phyloP scores from a whole-genome alignment of 108 stramenopile genomes.

The Nannochloropsis gaditana region DNA sequence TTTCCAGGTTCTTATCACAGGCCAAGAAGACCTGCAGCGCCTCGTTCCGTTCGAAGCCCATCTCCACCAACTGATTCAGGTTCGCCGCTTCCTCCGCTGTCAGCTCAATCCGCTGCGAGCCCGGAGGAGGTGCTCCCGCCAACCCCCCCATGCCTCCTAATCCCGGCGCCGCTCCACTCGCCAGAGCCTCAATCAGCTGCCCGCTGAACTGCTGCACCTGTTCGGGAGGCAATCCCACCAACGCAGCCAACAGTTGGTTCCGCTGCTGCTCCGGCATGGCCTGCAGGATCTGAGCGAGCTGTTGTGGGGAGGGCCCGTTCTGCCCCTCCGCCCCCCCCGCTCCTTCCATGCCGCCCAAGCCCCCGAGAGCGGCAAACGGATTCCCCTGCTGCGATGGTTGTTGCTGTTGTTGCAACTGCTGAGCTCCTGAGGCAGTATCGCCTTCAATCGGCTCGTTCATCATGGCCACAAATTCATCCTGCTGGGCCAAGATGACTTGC shows the following conservation, averaged over 20 bases:
- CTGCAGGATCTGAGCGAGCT: slow-evolving; percentile 22
- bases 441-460: slow-evolving; percentile 23
- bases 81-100: slow-evolving; percentile 10
- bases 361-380: not conserved
- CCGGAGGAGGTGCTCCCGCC: not conserved
- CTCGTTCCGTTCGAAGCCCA: not conserved
- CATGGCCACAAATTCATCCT: slow-evolving; percentile 9
- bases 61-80: not conserved
- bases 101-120: not conserved
- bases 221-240: slow-evolving; percentile 15
- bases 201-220: not conserved
- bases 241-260: not conserved
- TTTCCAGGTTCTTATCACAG: slow-evolving; percentile 43
- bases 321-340: not conserved
- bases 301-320: slow-evolving; percentile 8
- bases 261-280: not conserved
- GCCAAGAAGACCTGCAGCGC: slow-evolving; percentile 48
- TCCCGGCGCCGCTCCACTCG: not conserved
- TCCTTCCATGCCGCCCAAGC: not conserved
- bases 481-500: slow-evolving; percentile 16
- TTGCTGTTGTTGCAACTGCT: not conserved
- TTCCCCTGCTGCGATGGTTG: not conserved
- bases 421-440: not conserved
- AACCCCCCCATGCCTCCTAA: not conserved
- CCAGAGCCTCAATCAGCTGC: not conserved